Evolutionary conservation across 805 yeast genomes (phyloP).

Genomic region (Starmerella tilneyi): DNA sequence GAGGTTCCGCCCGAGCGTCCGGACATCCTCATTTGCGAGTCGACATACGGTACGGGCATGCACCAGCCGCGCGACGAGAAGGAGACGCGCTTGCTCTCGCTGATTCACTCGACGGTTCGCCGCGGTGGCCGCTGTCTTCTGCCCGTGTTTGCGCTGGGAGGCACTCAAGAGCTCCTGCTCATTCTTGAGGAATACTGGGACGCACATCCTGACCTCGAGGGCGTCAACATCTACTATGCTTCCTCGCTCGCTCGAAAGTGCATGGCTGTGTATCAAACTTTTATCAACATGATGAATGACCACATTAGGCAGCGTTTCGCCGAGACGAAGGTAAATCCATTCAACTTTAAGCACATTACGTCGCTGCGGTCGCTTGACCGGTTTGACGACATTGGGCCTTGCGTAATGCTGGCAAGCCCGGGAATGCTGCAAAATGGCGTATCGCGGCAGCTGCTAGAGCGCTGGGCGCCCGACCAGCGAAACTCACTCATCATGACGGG

Average conservation of each 20-base stretch:
- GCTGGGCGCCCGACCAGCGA: conserved; percentile 95
- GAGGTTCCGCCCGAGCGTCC: conserved; percentile 78
- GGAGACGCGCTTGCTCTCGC: conserved; percentile 67
- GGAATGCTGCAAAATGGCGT: conserved; percentile 98
- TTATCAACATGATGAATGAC: conserved; percentile 95
- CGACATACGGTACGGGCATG: conserved; percentile 96
- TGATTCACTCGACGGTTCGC: conserved; percentile 70
- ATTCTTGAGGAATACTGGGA: conserved; percentile 95
- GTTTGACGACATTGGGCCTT: conserved; percentile 88
- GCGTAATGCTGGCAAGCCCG: conserved; percentile 92
- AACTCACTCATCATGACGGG: conserved; percentile 86
- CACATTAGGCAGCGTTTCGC: conserved; percentile 64
- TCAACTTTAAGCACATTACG: conserved; percentile 75
- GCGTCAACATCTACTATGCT: conserved; percentile 78
- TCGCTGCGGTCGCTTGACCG: conserved; percentile 69
- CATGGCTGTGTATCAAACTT: conserved; percentile 94
- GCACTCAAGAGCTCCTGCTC: conserved; percentile 86
- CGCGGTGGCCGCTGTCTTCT: conserved; percentile 86
- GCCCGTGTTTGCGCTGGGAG: conserved; percentile 94
- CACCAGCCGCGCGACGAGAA: conserved; percentile 84
- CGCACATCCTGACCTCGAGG: conserved; percentile 67
- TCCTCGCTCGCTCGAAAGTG: conserved; percentile 89
- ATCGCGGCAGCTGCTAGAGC: conserved; percentile 78
- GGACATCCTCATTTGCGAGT: conserved; percentile 83
- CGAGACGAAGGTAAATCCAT: conserved; percentile 77